Percentiles rank a stretch among this genome's conserved stretches.
phyloP scores from a whole-genome alignment of 352 stramenopile species.

The Pythium biforme region DNA sequence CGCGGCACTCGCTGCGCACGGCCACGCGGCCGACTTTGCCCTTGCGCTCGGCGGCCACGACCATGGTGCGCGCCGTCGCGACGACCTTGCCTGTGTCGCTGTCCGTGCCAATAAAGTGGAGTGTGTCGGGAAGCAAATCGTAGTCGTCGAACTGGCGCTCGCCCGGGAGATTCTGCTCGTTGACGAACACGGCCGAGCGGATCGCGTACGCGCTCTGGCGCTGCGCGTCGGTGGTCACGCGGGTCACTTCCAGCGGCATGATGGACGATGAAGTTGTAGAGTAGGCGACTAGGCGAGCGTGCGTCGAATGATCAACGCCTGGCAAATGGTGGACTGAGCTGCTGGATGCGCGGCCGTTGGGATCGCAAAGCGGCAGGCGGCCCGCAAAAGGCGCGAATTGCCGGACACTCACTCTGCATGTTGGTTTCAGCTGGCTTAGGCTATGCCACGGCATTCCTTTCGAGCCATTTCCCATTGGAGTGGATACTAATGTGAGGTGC shows the following conservation, averaged over 20 bases:
- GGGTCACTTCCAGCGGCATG: constrained; percentile 17
- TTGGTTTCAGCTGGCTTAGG: background rate
- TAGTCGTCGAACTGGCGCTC: constrained; percentile 43
- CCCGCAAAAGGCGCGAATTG: too few species aligned
- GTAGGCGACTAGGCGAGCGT: too few species aligned
- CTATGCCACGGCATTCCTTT: too few species aligned
- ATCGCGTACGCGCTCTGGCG: constrained; percentile 40
- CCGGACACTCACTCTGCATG: background rate
- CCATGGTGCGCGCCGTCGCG: constrained; percentile 44
- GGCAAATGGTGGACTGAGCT: background rate
- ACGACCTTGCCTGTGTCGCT: constrained; percentile 49
- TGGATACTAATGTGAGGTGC: background rate
- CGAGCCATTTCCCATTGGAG: background rate
- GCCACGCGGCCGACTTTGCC: constrained; percentile 59
- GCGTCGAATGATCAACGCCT: background rate
- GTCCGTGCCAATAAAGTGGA: constrained; percentile 56
- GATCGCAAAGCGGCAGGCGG: too few species aligned
- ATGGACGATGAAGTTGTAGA: background rate
- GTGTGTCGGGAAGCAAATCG: constrained; percentile 31
- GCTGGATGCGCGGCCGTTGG: background rate
- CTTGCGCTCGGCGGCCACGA: constrained; percentile 31
- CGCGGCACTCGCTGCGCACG: constrained; percentile 51
- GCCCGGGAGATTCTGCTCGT: constrained; percentile 44
- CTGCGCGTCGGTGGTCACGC: constrained; percentile 37
- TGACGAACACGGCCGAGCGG: constrained; percentile 47